Evolutionary conservation across 2,329 filamentous ascomycete genomes (phyloP).

Genomic region (Talaromyces amestolkiae): DNA sequence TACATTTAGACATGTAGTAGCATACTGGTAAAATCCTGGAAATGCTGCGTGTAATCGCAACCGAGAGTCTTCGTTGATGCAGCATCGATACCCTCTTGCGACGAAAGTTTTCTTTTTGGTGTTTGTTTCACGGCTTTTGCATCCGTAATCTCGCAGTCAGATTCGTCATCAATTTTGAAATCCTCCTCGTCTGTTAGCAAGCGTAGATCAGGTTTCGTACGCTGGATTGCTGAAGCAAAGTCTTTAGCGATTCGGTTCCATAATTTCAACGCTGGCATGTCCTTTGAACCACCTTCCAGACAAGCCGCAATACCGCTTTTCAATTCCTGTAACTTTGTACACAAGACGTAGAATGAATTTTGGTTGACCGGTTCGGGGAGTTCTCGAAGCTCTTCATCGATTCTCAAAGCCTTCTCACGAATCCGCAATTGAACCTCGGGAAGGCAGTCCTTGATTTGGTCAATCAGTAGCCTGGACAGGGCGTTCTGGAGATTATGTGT

Average conservation of each 20-base stretch:
- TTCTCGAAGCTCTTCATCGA: slow-evolving; percentile 55
- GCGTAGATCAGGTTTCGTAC: slow-evolving; percentile 41
- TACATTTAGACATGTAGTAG: not conserved
- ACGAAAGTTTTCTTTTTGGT: not conserved
- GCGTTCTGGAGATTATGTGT: slow-evolving; percentile 50
- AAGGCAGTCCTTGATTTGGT: slow-evolving; percentile 44
- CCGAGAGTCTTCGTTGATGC: not conserved
- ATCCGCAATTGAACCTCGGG: slow-evolving; percentile 43
- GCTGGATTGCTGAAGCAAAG: slow-evolving; percentile 52
- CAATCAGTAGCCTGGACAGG: slow-evolving; percentile 50
- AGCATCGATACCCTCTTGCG: not conserved
- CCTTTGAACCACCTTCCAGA: slow-evolving; percentile 50
- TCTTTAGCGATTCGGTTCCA: slow-evolving; percentile 49
- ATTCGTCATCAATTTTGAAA: slow-evolving; percentile 23
- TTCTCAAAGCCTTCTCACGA: slow-evolving; percentile 46
- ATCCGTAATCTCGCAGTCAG: slow-evolving; percentile 28
- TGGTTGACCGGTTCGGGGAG: slow-evolving; percentile 64
- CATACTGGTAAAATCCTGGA: slow-evolving; percentile 24
- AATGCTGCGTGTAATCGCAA: slow-evolving; percentile 24
- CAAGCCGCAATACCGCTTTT: slow-evolving; percentile 53
- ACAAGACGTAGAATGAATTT: slow-evolving; percentile 66
- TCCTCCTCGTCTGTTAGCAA: slow-evolving; percentile 25
- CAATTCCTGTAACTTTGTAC: slow-evolving; percentile 59
- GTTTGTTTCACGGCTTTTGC: not conserved
- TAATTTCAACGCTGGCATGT: slow-evolving; percentile 42